These are phyloP conservation scores for Mitragyna speciosa DNA, from an alignment of 257 asterid genomes.

Conservation along the genomic window DNA sequence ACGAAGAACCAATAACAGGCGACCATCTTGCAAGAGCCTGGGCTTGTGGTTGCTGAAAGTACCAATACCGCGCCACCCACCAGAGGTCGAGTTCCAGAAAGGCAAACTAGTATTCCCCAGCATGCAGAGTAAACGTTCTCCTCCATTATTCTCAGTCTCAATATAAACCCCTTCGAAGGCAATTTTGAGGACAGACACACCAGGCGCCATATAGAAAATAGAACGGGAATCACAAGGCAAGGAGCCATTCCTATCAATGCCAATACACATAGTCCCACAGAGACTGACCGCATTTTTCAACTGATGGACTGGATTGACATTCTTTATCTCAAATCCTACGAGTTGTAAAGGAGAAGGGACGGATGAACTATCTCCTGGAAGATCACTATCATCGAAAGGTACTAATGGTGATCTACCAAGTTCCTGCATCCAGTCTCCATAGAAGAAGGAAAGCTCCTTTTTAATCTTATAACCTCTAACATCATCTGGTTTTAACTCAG, in stretches of 20 bases:
- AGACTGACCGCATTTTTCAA: conserved; percentile 17
- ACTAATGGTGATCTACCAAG: conserved; percentile 11
- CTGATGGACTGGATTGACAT: conserved; percentile 16
- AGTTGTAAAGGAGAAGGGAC: conserved; percentile 9
- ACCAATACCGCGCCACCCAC: background rate
- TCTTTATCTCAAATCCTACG: conserved; percentile 26
- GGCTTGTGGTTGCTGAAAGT: background rate
- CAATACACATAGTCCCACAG: conserved; percentile 20
- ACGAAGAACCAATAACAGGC: conserved; percentile 17
- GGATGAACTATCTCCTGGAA: background rate
- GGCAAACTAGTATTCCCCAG: conserved; percentile 21
- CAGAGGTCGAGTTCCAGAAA: background rate
- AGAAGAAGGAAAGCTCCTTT: conserved; percentile 17
- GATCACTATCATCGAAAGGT: conserved; percentile 21
- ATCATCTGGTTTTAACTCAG: conserved; percentile 22
- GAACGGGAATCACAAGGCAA: conserved; percentile 5
- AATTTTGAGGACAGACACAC: conserved; percentile 19
- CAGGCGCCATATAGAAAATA: background rate
- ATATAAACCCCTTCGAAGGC: conserved; percentile 22
- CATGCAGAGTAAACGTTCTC: conserved; percentile 25
- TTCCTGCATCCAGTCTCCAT: conserved; percentile 21
- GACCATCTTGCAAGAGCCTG: conserved; percentile 14
- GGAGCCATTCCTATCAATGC: conserved; percentile 10
- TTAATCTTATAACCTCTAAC: conserved; percentile 12
- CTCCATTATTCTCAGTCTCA: conserved; percentile 13